Evolutionary conservation across 2,329 filamentous ascomycete species (phyloP), one percentile per base, ranked within the genome.

Genomic region (Exophiala sideris): DNA sequence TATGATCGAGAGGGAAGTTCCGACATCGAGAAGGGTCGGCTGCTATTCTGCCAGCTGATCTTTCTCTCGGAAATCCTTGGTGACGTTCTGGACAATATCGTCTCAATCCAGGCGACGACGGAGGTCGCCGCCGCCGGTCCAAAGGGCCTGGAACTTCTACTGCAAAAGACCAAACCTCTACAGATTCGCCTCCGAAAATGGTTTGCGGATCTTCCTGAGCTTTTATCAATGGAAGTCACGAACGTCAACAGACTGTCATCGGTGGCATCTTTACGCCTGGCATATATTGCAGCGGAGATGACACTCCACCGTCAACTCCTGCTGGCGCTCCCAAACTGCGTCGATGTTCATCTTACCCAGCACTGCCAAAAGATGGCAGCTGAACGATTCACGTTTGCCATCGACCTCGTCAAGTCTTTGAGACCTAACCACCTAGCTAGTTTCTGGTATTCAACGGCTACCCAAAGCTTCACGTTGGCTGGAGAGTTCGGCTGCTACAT

Each of bases 321-420:
- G 55, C 86, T 91, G 48, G 91, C 90, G 1, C 79, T 96, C 24
- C 71, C 76, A 2, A 76, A 72, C 11, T 69, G 68, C 39, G 65
- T 85, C 36, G 89, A 95, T 66, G 81, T 85, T 0, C 95, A 95
- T 65, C 83, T 95, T 46, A 82, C 91, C 51, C 89, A 95, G 71
- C 95, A 96, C 62, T 96, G 91, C 71, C 90, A 91, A 49, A 90
- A 86, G 55, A 91, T 91, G 4, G 91, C 91, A 3, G 29, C 11
- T 9, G 44, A 45, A 11, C 50, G 96, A 96, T 70, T 94, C 91
- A 0, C 86, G 91, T 7, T 80, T 96, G 90, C 91, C 60, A 95
- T 96, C 88, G 91, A 96, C 68, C 95, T 96, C 71, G 90, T 95
- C 62, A 96, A 96, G 71, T 86, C 91, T 0, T 80, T 96, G 33